Evolutionary conservation across 352 stramenopile species (phyloP).

Genomic region (Globisporangium camurandrum): DNA sequence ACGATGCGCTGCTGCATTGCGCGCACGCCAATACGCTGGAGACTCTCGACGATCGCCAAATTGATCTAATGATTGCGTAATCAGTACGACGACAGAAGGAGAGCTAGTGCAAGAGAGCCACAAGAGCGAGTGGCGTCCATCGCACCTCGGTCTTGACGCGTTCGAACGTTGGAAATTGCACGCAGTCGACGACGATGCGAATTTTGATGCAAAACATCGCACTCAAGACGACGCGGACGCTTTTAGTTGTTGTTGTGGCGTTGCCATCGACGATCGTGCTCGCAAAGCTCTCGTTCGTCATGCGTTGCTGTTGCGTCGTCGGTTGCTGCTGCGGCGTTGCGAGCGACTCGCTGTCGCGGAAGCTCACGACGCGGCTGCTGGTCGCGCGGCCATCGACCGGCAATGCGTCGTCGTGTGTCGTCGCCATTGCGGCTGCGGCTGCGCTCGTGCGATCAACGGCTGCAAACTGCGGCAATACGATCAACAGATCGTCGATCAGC

Average conservation of each 20-base stretch:
- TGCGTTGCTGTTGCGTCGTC: too few species aligned
- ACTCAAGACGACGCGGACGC: constrained; percentile 32
- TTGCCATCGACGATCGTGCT: constrained; percentile 17
- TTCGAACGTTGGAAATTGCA: constrained; percentile 46
- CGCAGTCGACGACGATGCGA: constrained; percentile 42
- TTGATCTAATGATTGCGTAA: too few species aligned
- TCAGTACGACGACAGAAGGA: not conserved
- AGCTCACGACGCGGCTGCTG: constrained; percentile 14
- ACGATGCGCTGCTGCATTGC: constrained; percentile 13
- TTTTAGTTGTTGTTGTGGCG: constrained; percentile 10
- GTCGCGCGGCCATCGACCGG: not conserved
- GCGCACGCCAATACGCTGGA: constrained; percentile 33
- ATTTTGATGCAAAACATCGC: constrained; percentile 61
- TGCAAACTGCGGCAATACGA: constrained; percentile 26
- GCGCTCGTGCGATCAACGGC: too few species aligned
- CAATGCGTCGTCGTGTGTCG: constrained; percentile 6
- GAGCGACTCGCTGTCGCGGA: constrained; percentile 8
- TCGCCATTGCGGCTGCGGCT: too few species aligned
- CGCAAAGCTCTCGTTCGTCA: constrained; percentile 22
- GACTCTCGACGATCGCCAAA: constrained; percentile 47
- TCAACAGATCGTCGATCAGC: constrained; percentile 30
- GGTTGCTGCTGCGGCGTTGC: constrained; percentile 16
- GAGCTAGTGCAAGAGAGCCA: too few species aligned
- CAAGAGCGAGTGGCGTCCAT: too few species aligned
- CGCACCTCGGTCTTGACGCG: constrained; percentile 55